Evolutionary conservation across 352 stramenopile genomes (phyloP), one percentile per base, ranked within the genome.

Genomic region (Pythium aristosporum): DNA sequence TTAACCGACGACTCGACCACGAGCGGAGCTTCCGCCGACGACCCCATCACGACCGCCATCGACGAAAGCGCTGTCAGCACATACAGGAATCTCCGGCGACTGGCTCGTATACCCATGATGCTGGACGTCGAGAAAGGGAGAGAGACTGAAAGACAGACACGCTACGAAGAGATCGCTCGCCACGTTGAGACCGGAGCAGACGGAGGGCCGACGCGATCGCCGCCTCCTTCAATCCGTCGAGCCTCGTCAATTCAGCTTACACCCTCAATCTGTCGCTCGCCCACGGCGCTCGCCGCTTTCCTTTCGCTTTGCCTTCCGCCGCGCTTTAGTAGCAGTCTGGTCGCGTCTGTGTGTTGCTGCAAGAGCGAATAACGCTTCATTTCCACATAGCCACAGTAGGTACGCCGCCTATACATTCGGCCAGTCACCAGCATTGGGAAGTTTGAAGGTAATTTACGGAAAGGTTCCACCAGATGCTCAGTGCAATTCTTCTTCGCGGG

Each of bases 401-500:
- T 56, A 61, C 60, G 44, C 12, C 6, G 25, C 25, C 25, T 30
- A 30, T 30, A 30, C 25, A 30, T 30, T 5, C 25, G 25, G 25
- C 25, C 25, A 30, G 25, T 30, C 25, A 30, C 25, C 25, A 30
- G 25, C 28, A 18, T 63, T 63, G 54, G 37, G 23, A 4, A 4
- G 2, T n/a, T 30, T 30, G 25, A 30, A 30, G 25, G 15, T 54
- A 57, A 42, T 2, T 63, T 56, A 55, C 28, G 12, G 30, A 23
- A 32, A 16, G 32, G 21, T 47, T 54, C 23, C 23, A 53, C 51
- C 32, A 58, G 51, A 12, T 44, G 32, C 37, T 42, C 39, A 41
- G 53, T 23, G 39, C 49, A 37, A 63, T 50, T 65, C 48, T 65
- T 65, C 58, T 65, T 57, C 37, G 49, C 25, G 58, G 41, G 32